phyloP scores from a whole-genome alignment of 2,329 filamentous ascomycete species.

The Onygena corvina region DNA sequence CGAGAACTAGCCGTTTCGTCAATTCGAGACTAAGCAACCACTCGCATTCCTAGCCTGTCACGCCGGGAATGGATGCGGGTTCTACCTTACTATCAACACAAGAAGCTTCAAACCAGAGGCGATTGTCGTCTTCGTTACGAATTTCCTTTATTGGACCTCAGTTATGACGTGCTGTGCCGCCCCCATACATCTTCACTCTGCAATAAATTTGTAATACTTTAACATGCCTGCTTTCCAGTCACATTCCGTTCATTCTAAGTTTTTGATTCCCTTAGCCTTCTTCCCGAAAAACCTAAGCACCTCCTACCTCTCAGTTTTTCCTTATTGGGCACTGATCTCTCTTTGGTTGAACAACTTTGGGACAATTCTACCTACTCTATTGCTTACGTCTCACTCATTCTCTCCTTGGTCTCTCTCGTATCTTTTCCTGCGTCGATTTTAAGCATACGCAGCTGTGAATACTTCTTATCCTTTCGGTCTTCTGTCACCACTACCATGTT shows the following conservation, averaged over 20 bases:
- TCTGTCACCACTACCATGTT: not conserved
- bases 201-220: slow-evolving; percentile 4
- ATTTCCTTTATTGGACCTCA: slow-evolving; percentile 6
- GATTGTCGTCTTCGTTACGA: slow-evolving; percentile 6
- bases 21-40: slow-evolving; percentile 26
- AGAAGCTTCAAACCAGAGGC: not conserved
- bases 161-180: slow-evolving; percentile 3
- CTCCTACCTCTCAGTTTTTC: not conserved
- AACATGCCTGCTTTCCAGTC: not conserved
- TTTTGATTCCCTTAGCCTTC: slow-evolving; percentile 1
- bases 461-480: not conserved
- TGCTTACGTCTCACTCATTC: not conserved
- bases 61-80: no score
- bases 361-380: not conserved
- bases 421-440: not conserved
- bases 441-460: not conserved
- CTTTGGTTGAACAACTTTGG: not conserved
- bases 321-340: not conserved
- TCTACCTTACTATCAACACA: not conserved
- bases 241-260: slow-evolving; percentile 2
- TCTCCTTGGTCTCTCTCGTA: not conserved
- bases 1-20: slow-evolving; percentile 30
- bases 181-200: not conserved
- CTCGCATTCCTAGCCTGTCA: slow-evolving; percentile 1
- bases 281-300: not conserved